Percentiles rank a stretch among this genome's conserved stretches.
phyloP scores from a whole-genome alignment of 129 eudicot species.

The Helichrysum umbraculigerum region DNA sequence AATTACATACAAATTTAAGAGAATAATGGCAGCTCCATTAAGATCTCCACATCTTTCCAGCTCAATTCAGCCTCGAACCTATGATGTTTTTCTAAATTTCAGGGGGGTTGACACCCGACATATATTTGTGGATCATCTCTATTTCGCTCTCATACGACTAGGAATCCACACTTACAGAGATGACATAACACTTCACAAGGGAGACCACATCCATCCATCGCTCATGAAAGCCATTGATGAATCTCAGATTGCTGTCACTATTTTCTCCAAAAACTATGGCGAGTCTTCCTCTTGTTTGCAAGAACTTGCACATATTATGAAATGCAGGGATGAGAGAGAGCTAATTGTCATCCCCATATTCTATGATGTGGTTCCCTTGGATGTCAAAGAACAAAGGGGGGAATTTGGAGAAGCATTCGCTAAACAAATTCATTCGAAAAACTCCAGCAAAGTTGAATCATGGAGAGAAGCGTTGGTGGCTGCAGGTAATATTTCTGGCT shows the following conservation, averaged over 20 bases:
- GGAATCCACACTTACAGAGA: not conserved
- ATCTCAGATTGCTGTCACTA: not conserved
- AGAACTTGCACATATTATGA: not conserved
- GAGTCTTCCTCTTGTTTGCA: not conserved
- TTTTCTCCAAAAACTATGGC: not conserved
- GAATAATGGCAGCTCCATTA: too few relatives aligned
- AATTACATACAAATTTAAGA: too few relatives aligned
- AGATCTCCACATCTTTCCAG: too few relatives aligned
- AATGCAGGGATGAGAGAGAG: not conserved
- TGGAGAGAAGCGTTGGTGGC: not conserved
- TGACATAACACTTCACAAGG: not conserved
- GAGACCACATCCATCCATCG: slow-evolving; percentile 4
- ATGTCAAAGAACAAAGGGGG: not conserved
- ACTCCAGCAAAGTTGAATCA: not conserved
- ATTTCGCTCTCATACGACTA: not conserved
- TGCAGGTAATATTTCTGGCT: not conserved
- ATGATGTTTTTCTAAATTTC: not conserved
- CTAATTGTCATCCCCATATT: not conserved
- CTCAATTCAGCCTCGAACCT: too few relatives aligned
- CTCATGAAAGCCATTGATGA: slow-evolving; percentile 13
- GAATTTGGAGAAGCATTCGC: not conserved
- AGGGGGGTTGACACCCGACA: not conserved
- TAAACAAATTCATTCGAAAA: not conserved
- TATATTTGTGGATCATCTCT: not conserved
- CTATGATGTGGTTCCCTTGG: not conserved